These are phyloP conservation scores for Chenopodium album DNA, from an alignment of 148 eudicot genomes.

Conservation along the genomic window DNA sequence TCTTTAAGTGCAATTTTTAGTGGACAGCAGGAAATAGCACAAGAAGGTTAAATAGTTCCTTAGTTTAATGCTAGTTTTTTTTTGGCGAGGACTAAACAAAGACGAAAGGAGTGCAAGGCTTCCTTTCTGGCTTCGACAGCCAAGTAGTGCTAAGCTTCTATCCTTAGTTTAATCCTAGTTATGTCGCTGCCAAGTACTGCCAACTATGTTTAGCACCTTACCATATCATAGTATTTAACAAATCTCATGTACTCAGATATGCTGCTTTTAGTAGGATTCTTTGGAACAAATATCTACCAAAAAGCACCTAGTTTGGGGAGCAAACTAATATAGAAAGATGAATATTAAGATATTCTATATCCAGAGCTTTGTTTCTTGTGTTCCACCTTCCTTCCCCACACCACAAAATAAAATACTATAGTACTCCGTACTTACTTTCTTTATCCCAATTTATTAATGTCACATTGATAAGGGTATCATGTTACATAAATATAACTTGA, in stretches of 20 bases:
- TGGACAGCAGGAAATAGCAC: not conserved
- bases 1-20: not conserved
- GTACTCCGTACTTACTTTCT: too few relatives aligned
- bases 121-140: too few relatives aligned
- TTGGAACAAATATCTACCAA: not conserved
- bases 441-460: too few relatives aligned
- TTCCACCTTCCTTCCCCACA: not conserved
- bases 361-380: not conserved
- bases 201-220: not conserved
- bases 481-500: not conserved
- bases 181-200: not conserved
- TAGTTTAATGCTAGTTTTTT: not conserved
- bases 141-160: too few relatives aligned
- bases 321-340: not conserved
- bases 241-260: not conserved
- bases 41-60: not conserved
- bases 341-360: not conserved
- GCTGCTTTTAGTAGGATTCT: not conserved
- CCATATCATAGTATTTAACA: not conserved
- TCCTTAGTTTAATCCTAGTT: not conserved
- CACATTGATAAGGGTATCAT: not conserved
- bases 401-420: not conserved
- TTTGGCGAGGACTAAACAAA: too few relatives aligned
- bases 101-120: too few relatives aligned
- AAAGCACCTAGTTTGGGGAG: not conserved